phyloP scores from a whole-genome alignment of 2,329 filamentous ascomycete genomes.

The Fusarium agapanthi region DNA sequence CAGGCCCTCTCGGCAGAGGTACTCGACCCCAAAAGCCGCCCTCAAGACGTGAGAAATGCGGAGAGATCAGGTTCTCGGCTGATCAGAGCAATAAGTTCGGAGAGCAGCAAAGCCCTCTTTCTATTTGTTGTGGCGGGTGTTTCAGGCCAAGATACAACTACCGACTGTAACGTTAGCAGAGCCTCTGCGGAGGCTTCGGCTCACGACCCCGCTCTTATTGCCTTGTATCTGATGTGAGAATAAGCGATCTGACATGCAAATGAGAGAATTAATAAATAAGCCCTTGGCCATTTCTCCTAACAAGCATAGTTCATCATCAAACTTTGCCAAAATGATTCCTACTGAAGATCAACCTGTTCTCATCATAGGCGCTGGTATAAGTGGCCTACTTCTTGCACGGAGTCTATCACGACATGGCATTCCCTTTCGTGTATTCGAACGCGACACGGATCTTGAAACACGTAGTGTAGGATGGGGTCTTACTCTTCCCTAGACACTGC shows the following conservation, averaged over 20 bases:
- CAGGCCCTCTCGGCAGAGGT: background rate
- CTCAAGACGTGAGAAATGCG: background rate
- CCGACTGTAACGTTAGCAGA: background rate
- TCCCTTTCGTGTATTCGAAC: conserved; percentile 61
- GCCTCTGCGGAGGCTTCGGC: background rate
- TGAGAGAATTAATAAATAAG: background rate
- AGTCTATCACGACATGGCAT: conserved; percentile 45
- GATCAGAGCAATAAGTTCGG: background rate
- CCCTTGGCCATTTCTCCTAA: fast-evolving
- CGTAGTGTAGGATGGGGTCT: conserved; percentile 68
- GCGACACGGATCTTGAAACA: conserved; percentile 56
- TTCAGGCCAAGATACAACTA: no score
- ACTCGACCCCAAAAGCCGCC: background rate
- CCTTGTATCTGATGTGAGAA: background rate
- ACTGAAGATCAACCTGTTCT: conserved; percentile 39
- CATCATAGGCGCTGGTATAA: conserved; percentile 51
- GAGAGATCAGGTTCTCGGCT: background rate
- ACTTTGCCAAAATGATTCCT: background rate
- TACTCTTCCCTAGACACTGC: conserved; percentile 70
- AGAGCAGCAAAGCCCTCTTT: fast-evolving
- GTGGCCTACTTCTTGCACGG: conserved; percentile 50
- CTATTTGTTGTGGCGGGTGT: background rate
- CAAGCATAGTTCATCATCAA: fast-evolving
- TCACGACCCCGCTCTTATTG: background rate
- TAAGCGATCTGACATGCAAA: background rate